Evolutionary conservation across 2,329 filamentous ascomycete species (phyloP), one percentile per base, ranked within the genome.

Genomic region (Hymenoscyphus albidus): DNA sequence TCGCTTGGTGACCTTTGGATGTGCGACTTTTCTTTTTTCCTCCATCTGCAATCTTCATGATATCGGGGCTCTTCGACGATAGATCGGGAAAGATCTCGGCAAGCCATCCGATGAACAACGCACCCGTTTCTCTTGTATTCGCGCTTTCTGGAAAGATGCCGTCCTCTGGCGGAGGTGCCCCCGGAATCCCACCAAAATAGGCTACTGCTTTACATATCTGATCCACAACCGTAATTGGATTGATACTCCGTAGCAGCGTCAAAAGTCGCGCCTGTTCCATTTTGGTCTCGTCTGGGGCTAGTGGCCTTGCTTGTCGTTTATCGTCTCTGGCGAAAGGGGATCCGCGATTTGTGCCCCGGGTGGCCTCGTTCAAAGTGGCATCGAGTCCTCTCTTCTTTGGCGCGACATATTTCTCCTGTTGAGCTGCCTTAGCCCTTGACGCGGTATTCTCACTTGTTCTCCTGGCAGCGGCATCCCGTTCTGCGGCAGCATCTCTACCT

Each of bases 131-230:
- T 71, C 87, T 87, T 13, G 79, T 79, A 58, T 81, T 78, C 10
- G 79, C 81, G 68, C 86, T 88, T 32, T 79, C 77, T 1, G 86
- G 85, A 61, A 88, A 88, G 1, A 75, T 76, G 16, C 77, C 80
- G 67, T 82, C 78, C 35, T 79, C 74, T 0, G 80, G 79, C n/a
- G 82, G 80, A 7, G 82, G 82, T 4, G 81, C 82, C 35, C 81
- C 82, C 44, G 85, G 83, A 57, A 84, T 80, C 32, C 85, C 85
- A 7, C 86, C 86, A 74, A 88, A 88, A 69, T 85, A 88, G n/a
- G 83, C 81, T 62, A 88, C 72, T 1, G 84, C 86, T 69, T 83
- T 87, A 71, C 84, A 88, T 40, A 89, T 77, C 70, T 87, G 85
- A 65, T 88, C 85, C 22, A 88, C 85, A 0, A 88, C 83, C 2